Conservation (phyloP, 2,329 filamentous ascomycete species). For the Gaeumannomyces tritici region DNA sequence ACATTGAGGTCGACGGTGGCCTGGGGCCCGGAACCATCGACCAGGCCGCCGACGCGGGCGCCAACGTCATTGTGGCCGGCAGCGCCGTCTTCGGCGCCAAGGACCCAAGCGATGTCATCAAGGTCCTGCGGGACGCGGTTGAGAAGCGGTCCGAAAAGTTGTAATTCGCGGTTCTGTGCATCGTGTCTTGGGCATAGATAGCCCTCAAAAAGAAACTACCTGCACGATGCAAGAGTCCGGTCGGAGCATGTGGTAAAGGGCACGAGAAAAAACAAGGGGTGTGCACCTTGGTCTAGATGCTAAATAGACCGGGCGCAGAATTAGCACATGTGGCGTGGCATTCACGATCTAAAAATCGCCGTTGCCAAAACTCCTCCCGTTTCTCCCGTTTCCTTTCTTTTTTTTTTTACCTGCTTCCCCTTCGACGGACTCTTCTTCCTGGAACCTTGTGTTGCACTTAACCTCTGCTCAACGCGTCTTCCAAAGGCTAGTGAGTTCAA, state of each 20-base stretch:
- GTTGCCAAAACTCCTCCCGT: too few relatives aligned
- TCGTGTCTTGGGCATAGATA: neutral
- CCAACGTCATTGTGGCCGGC: constrained; percentile 95
- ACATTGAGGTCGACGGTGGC: constrained; percentile 93
- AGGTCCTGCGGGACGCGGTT: constrained; percentile 69
- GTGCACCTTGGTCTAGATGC: neutral
- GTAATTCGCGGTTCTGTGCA: constrained; percentile 11
- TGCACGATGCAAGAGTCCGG: neutral
- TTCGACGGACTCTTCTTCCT: neutral
- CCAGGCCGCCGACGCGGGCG: constrained; percentile 86
- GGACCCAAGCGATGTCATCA: constrained; percentile 79
- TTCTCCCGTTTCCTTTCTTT: too few relatives aligned
- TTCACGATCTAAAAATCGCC: neutral
- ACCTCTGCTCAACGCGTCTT: too few relatives aligned
- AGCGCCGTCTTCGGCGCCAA: constrained; percentile 91
- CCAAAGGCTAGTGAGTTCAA: too few relatives aligned
- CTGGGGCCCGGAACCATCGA: constrained; percentile 83
- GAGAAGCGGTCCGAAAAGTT: constrained; percentile 44
- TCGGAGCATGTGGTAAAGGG: neutral
- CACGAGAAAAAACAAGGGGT: neutral
- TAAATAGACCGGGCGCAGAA: neutral
- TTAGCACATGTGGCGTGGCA: neutral
- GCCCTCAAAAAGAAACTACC: too few relatives aligned
- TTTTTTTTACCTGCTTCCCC: neutral
- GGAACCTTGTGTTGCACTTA: too few relatives aligned